A percentile compares a stretch with the other conserved stretches of the same genome.
Evolutionary conservation across 1,284 basidiomycete species (phyloP).

Genomic region (Leccinum pachyderme): DNA sequence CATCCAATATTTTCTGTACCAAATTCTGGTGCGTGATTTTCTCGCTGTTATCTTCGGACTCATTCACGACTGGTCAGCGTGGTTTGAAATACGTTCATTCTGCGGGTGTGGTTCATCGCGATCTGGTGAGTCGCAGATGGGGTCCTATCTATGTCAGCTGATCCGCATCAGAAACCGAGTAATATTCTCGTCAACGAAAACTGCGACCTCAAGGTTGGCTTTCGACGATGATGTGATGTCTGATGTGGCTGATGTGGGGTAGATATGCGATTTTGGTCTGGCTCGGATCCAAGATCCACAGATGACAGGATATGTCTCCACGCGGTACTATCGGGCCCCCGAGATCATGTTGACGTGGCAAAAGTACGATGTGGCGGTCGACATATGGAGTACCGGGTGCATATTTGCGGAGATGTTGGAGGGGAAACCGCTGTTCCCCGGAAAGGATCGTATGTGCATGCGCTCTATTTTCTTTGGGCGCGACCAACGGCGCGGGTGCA

Average conservation of each 20-base stretch:
- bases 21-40: constrained; percentile 77
- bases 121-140: constrained; percentile 60
- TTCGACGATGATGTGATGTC: constrained; percentile 7
- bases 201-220: constrained; percentile 85
- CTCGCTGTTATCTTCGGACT: not conserved
- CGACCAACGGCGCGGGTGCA: constrained; percentile 34
- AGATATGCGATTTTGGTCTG: constrained; percentile 99
- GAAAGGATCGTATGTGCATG: constrained; percentile 83
- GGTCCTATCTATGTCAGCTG: not conserved
- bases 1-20: constrained; percentile 99
- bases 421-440: constrained; percentile 98
- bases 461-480: not conserved
- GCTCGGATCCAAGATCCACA: constrained; percentile 97
- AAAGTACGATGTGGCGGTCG: constrained; percentile 99
- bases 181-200: constrained; percentile 99
- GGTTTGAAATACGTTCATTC: constrained; percentile 99
- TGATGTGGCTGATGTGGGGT: constrained; percentile 11
- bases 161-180: constrained; percentile 79
- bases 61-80: constrained; percentile 51
- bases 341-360: constrained; percentile 99
- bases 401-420: constrained; percentile 99
- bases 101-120: constrained; percentile 97
- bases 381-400: constrained; percentile 99
- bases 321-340: constrained; percentile 97
- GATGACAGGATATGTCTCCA: constrained; percentile 99